Evolutionary conservation across 192 early-diverging fungal species (phyloP).

Genomic region (Pecoramyces ruminantium): DNA sequence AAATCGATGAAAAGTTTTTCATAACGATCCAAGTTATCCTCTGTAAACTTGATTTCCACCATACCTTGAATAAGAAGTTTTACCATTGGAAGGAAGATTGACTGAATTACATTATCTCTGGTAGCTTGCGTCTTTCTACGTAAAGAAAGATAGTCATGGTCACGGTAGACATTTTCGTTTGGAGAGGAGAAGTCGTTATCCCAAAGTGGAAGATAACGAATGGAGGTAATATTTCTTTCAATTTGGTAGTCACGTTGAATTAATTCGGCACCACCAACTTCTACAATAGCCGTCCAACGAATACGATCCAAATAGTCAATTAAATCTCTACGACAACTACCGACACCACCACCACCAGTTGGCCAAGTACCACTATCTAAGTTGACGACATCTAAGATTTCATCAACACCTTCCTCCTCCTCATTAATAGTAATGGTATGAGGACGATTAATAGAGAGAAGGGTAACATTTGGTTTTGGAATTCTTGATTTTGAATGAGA

Average conservation of each 20-base stretch:
- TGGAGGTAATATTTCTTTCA: constrained; percentile 20
- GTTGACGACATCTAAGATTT: constrained; percentile 14
- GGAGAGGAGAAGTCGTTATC: constrained; percentile 21
- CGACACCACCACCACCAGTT: constrained; percentile 24
- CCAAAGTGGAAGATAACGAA: constrained; percentile 18
- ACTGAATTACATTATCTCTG: constrained; percentile 3
- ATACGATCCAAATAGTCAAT: constrained; percentile 14
- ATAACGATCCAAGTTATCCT: constrained; percentile 2
- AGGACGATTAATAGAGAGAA: background rate
- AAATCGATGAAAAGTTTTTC: constrained; percentile 17
- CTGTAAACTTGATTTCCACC: background rate
- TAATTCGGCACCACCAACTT: constrained; percentile 17
- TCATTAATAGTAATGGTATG: background rate
- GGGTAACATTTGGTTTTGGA: background rate
- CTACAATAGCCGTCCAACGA: constrained; percentile 22
- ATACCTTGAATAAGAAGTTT: constrained; percentile 13
- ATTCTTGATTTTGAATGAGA: background rate
- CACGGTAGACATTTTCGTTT: constrained; percentile 16
- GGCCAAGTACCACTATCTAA: constrained; percentile 24
- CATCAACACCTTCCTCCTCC: background rate
- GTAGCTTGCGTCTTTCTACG: constrained; percentile 4
- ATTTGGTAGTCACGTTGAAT: constrained; percentile 26
- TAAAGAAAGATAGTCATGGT: background rate
- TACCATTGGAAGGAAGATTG: constrained; percentile 14
- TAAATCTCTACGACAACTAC: constrained; percentile 20